Conservation (phyloP, 2,329 filamentous ascomycete species). For the Cercospora janseana region DNA sequence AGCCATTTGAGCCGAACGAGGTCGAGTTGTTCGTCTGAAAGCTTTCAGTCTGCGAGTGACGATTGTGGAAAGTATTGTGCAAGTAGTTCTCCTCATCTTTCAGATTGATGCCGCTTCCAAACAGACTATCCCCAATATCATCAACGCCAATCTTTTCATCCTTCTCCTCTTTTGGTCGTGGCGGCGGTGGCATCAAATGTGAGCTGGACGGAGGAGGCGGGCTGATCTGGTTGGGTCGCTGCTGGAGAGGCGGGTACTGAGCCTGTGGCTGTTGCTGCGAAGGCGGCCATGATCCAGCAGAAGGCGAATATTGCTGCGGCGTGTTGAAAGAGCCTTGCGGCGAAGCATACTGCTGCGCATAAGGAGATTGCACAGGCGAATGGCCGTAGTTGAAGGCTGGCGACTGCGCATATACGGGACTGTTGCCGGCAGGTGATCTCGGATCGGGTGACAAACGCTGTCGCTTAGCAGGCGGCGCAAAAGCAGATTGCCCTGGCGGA, state of each 20-base stretch:
- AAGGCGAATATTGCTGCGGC: conserved; percentile 33
- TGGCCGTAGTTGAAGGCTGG: conserved; percentile 40
- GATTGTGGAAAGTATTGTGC: conserved; percentile 62
- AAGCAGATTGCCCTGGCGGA: conserved; percentile 37
- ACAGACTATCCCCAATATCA: conserved; percentile 79
- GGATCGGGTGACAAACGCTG: conserved; percentile 68
- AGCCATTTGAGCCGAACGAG: conserved; percentile 48
- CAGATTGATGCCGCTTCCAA: conserved; percentile 81
- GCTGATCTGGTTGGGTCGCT: conserved; percentile 25
- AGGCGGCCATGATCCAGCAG: conserved; percentile 14
- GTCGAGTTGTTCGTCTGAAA: conserved; percentile 40
- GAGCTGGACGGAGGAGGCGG: conserved; percentile 25
- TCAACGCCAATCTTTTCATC: conserved; percentile 63
- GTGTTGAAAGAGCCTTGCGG: conserved; percentile 36
- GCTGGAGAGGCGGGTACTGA: conserved; percentile 27
- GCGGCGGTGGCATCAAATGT: conserved; percentile 60
- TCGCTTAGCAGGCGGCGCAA: conserved; percentile 69
- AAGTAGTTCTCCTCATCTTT: conserved; percentile 82
- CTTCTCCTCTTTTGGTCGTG: conserved; percentile 55
- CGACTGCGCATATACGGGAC: conserved; percentile 40
- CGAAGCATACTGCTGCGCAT: conserved; percentile 31
- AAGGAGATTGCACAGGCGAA: conserved; percentile 29
- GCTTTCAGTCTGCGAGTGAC: conserved; percentile 39
- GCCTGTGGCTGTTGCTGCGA: conserved; percentile 20
- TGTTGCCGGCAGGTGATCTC: conserved; percentile 59